Evolutionary conservation across 345 rosid genomes (phyloP), one percentile per base, ranked within the genome.

Genomic region (Isatis tinctoria): DNA sequence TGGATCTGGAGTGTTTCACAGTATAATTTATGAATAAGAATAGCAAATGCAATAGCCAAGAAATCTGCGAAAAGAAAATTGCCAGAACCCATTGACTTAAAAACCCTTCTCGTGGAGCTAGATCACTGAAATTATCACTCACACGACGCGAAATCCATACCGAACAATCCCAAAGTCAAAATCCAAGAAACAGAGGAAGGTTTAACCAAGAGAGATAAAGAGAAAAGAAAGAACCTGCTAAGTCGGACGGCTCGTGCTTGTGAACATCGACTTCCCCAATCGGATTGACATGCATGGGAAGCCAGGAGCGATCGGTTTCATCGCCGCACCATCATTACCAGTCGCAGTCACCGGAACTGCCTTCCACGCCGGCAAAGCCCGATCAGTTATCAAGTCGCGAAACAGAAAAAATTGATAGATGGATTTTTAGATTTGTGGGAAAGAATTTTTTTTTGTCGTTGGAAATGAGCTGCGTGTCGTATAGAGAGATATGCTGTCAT

Each of bases 181-280:
- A 45, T 10, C 11, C 22, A 17, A 45, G 51, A 18, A 47, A 47
- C 26, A 47, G 52, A 3, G 60, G 12, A 59, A 59, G 28, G 32
- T 0, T 20, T 5, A 10, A 48, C 27, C 13, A 1, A 10, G 17
- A 6, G 20, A 58, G 16, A 6, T n/a, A 7, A 16, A 22, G 22
- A 56, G 24, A 36, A 37, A 58, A 39, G 28, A n/a, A 8, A 7
- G 44, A 28, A 74, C 94, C 93, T 77, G 89, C 69, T 35, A 93
- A 89, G 8, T 85, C 82, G 87, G 86, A 84, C 2, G 98, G 97
- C 67, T 90, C 89, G 67, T 83, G 79, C 73, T 87, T 86, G 85
- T 59, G 35, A 36, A 59, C 47, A 37, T 37, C 28, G 30, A 60
- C 11, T 60, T 36, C 65, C 6, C 6, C 30, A 12, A 60, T 60